Conservation (phyloP, 129 eudicot genomes). For the Ambrosia artemisiifolia region DNA sequence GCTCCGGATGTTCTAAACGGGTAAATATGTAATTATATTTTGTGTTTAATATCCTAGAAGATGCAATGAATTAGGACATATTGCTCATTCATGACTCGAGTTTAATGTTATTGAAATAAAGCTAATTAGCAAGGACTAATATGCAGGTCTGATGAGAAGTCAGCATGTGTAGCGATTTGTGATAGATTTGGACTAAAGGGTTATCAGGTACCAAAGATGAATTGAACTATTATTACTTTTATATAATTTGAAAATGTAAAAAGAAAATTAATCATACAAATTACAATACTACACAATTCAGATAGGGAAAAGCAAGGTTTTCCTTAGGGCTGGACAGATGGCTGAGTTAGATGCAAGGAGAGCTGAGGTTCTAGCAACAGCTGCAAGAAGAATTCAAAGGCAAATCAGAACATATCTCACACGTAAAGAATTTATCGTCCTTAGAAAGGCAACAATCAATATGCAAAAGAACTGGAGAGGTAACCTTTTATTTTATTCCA, state of each 20-base stretch:
- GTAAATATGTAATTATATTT: constrained; percentile 33
- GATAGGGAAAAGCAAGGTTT: constrained; percentile 96
- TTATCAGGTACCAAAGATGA: constrained; percentile 64
- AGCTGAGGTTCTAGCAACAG: constrained; percentile 82
- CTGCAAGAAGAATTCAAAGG: constrained; percentile 89
- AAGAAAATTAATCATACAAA: constrained; percentile 5
- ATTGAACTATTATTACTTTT: neutral
- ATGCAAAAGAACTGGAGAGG: constrained; percentile 94
- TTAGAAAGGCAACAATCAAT: constrained; percentile 62
- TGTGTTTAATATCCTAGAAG: neutral
- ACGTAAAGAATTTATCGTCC: constrained; percentile 69
- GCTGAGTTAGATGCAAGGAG: constrained; percentile 97
- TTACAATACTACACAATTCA: constrained; percentile 36
- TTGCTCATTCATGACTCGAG: no score
- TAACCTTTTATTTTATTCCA: constrained; percentile 29
- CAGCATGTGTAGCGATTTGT: constrained; percentile 85
- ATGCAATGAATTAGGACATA: no score
- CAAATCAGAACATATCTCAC: constrained; percentile 86
- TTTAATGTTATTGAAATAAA: neutral
- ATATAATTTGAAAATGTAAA: neutral
- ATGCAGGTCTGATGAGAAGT: constrained; percentile 83
- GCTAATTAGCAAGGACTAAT: neutral
- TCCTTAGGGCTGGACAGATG: constrained; percentile 99
- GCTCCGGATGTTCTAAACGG: constrained; percentile 90
- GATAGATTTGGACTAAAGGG: constrained; percentile 90